Evolutionary conservation across 1,284 basidiomycete genomes (phyloP), one percentile per base, ranked within the genome.

Genomic region (Sporisorium graminicola): DNA sequence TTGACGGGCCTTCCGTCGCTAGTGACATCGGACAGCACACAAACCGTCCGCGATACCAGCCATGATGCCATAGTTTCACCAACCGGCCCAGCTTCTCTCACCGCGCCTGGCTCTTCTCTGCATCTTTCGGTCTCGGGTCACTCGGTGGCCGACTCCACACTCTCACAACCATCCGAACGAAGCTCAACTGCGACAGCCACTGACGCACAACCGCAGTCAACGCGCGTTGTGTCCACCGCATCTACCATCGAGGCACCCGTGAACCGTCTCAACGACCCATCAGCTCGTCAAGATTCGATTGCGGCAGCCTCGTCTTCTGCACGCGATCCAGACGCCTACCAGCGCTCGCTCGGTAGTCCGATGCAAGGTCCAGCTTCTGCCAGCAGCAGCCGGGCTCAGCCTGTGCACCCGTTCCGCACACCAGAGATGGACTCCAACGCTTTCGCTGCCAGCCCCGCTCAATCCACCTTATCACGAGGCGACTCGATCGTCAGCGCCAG

Each of bases 131-230:
- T 65, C 26, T 70, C 67, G 18, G 42, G 47, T 20, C 46, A 54
- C 7, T 59, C 57, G 7, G 1, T 44, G 26, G 49, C 61, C n/a
- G 42, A 49, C 6, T 65, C 58, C n/a, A 33, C 55, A 18, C 54
- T 44, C 12, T 51, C 59, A 1, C 44, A 37, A 10, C 62, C 58
- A 13, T 71, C 69, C 14, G 63, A 62, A 20, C 63, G 63, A 29
- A 71, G 58, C 56, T 71, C 69, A 16, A 46, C 54, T 8, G 69
- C 52, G 8, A 71, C 69, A 31, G 69, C 69, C 14, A 65, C 50
- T 22, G 63, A 62, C 14, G 55, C 55, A 37, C 62, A 44, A 4
- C 22, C 43, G 5, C 58, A 46, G 13, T 16, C 54, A 31, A 58
- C 63, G 18, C 69, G 69, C 44, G 29, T 65, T 12, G 58, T 71